Evolutionary conservation across 176 grass and related monocot genomes (phyloP).

Genomic region (Puya raimondii): DNA sequence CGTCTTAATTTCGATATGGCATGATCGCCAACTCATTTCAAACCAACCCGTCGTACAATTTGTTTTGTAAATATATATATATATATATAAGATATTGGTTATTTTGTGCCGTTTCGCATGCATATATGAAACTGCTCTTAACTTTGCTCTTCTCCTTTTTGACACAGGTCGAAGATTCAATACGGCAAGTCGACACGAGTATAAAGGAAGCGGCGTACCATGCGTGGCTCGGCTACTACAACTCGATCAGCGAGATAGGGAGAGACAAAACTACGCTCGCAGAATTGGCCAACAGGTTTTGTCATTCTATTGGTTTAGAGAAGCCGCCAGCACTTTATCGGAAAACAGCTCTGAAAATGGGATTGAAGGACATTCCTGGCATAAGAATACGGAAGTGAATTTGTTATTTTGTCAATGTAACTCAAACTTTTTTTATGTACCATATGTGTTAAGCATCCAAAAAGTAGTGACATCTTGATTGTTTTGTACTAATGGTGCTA

Average conservation of each 20-base stretch:
- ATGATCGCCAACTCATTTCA: too few relatives aligned
- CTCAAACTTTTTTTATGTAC: too few relatives aligned
- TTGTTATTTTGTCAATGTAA: not conserved
- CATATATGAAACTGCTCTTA: not conserved
- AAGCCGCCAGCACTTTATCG: slow-evolving; percentile 63
- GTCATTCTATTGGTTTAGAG: slow-evolving; percentile 55
- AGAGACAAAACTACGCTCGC: slow-evolving; percentile 65
- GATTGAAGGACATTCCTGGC: slow-evolving; percentile 70
- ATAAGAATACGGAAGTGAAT: slow-evolving; percentile 75
- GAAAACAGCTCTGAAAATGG: slow-evolving; percentile 85
- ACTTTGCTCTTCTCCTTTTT: not conserved
- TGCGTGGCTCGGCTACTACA: slow-evolving; percentile 85
- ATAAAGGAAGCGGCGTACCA: slow-evolving; percentile 90
- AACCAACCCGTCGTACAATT: not conserved
- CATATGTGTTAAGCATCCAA: too few relatives aligned
- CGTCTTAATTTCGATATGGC: too few relatives aligned
- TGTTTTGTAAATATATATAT: not conserved
- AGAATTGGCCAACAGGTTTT: slow-evolving; percentile 69
- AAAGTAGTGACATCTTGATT: too few relatives aligned
- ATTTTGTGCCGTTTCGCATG: not conserved
- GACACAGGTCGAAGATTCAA: slow-evolving; percentile 67
- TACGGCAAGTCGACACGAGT: slow-evolving; percentile 64
- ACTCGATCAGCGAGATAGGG: slow-evolving; percentile 55
- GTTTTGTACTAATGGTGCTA: too few relatives aligned
- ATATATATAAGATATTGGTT: not conserved